Conservation (phyloP, 495 filamentous ascomycete species). For the Penicillium paxilli region DNA sequence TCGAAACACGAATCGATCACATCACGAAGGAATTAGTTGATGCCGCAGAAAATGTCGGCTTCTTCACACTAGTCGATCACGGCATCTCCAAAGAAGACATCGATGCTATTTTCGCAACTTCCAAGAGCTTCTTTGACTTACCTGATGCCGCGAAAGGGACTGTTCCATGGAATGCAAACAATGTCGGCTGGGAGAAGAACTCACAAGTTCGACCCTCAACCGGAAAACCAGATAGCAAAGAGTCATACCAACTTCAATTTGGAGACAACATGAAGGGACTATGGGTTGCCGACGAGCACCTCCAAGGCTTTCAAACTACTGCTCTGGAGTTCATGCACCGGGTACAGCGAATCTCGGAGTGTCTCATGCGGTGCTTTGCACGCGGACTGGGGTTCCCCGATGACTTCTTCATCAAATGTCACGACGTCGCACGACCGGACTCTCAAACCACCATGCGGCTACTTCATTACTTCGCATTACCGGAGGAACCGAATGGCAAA, state of each 20-base stretch:
- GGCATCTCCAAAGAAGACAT: constrained; percentile 51
- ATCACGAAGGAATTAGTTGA: constrained; percentile 55
- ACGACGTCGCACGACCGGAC: constrained; percentile 47
- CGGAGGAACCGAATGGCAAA: constrained; percentile 39
- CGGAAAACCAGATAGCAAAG: constrained; percentile 60
- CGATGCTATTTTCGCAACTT: constrained; percentile 51
- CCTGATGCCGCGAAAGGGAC: constrained; percentile 51
- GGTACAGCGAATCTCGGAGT: constrained; percentile 53
- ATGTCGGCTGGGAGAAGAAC: constrained; percentile 65
- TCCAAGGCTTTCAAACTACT: constrained; percentile 50
- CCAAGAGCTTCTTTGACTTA: constrained; percentile 57
- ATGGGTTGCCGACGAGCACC: constrained; percentile 51
- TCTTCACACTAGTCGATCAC: constrained; percentile 62
- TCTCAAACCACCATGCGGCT: constrained; percentile 58
- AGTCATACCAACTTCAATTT: constrained; percentile 63
- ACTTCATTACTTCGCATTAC: constrained; percentile 58
- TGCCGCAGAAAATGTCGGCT: constrained; percentile 62
- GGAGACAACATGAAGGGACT: constrained; percentile 48
- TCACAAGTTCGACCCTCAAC: constrained; percentile 63
- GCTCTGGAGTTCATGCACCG: constrained; percentile 54
- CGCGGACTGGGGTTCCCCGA: constrained; percentile 55
- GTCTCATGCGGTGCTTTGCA: constrained; percentile 61
- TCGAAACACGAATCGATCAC: constrained; percentile 50
- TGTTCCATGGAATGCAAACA: constrained; percentile 54
- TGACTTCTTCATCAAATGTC: constrained; percentile 57